Base-by-base conservation (phyloP, 1,139 yeast genomes). In the Keqinozyma sinolaborantium region DNA sequence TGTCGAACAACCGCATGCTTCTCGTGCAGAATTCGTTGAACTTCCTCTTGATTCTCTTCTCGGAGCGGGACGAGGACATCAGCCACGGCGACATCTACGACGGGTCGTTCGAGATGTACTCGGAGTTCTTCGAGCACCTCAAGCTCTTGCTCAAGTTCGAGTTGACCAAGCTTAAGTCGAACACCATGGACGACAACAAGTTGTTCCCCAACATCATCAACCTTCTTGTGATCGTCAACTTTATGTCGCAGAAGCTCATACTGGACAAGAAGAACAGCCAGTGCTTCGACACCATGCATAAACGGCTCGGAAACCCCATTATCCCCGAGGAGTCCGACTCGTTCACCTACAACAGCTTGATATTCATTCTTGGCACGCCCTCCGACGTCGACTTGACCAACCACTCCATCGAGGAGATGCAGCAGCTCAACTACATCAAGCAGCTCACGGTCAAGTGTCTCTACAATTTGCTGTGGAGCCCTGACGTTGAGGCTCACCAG, bases 71-170 rank as follows among this genome's bases (percentile, higher is more conserved):
- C 14, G 38, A n/a, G n/a, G n/a, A 32, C 11, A 16, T 24, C 1
- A 28, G 35, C 7, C 14, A 39, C 4, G 26, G 30, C 3, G 44
- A 40, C 14, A 15, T 37, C 2, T 42, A 29, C 24, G 25, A 18
- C 24, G 41, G 40, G 7, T 24, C 28, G 9, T 13, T 15, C 3
- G 9, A n/a, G 4, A 14, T 36, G 12, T 41, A 41, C 16, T 14
- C 24, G 3, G 26, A 32, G 5, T 41, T 41, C 25, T 41, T 40
- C 29, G 41, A 46, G 20, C 53, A 53, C 25, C 37, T 55, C 14
- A 44, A 47, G 23, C 39, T 38, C 28, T 50, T 52, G 30, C 36
- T 58, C 20, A 40, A 47, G 23, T 39, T 45, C 11, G 53, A 53
- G 30, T 32, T 55, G 3, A 38, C 38, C 14, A 25, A 27, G 3